phyloP scores from a whole-genome alignment of 139 green algal species.

The Coelastrella sp. region DNA sequence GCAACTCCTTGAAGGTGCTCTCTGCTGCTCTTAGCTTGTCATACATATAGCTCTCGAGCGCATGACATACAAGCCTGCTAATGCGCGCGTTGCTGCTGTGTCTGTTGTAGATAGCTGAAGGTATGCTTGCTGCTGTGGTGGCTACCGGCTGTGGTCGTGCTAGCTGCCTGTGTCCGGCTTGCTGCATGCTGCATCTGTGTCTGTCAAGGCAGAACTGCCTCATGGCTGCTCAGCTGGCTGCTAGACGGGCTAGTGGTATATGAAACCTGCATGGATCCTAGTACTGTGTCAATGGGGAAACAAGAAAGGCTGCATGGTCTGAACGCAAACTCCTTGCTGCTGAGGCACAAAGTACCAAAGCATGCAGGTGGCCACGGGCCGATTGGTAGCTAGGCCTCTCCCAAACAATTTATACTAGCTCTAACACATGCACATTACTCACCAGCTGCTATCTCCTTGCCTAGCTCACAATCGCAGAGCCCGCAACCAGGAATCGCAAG shows the following conservation, averaged over 20 bases:
- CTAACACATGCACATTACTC: not conserved
- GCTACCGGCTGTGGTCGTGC: not conserved
- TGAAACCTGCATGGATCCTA: not conserved
- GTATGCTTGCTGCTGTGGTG: not conserved
- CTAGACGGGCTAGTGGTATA: too few species aligned
- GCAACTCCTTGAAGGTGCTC: conserved; percentile 71
- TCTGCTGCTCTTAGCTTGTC: conserved; percentile 70
- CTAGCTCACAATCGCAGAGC: not conserved
- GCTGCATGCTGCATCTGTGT: not conserved
- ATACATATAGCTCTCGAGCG: conserved; percentile 72
- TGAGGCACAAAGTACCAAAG: not conserved
- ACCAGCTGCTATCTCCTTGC: not conserved
- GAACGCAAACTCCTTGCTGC: not conserved
- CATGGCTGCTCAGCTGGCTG: not conserved
- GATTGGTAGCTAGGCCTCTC: not conserved
- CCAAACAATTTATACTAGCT: not conserved
- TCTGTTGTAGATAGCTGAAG: not conserved
- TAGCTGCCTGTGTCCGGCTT: not conserved
- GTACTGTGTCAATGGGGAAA: not conserved
- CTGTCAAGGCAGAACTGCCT: not conserved
- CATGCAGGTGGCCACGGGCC: not conserved
- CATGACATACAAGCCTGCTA: conserved; percentile 31
- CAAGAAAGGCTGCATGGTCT: not conserved
- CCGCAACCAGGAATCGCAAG: not conserved
- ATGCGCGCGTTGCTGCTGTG: not conserved